A percentile compares a stretch with the other conserved stretches of the same genome.
Conservation (phyloP, 108 stramenopile species). For the Bacterosira constricta region DNA sequence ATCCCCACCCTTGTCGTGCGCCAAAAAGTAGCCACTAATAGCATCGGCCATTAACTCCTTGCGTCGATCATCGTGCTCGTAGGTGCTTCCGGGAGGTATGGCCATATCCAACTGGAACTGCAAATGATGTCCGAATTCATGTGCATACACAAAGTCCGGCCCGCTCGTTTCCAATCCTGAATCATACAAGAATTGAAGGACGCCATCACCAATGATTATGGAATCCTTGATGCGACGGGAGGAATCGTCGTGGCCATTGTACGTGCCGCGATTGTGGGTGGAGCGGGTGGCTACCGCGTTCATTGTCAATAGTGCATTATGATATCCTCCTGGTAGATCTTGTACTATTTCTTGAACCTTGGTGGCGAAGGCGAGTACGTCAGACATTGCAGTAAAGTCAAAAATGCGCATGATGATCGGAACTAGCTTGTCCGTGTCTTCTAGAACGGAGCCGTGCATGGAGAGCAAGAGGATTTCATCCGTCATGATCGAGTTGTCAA, state of each 20-base stretch:
- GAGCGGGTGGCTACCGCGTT: constrained; percentile 30
- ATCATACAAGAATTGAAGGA: constrained; percentile 27
- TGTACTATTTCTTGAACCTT: constrained; percentile 13
- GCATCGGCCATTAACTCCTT: constrained; percentile 51
- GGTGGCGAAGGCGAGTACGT: background rate
- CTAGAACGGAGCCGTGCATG: constrained; percentile 24
- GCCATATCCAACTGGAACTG: constrained; percentile 28
- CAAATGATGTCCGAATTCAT: constrained; percentile 43
- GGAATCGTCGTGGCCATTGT: constrained; percentile 8
- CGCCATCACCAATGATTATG: constrained; percentile 41
- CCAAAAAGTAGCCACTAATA: constrained; percentile 33
- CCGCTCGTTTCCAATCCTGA: constrained; percentile 1
- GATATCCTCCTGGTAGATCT: constrained; percentile 15
- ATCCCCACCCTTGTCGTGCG: constrained; percentile 24
- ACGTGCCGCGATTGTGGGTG: too few relatives aligned
- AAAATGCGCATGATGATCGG: constrained; percentile 27
- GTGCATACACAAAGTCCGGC: constrained; percentile 31
- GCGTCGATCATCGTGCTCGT: constrained; percentile 15
- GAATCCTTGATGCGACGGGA: background rate
- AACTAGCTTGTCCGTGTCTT: constrained; percentile 23
- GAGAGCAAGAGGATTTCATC: constrained; percentile 12
- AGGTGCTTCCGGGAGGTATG: background rate
- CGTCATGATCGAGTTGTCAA: constrained; percentile 5
- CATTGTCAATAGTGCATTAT: constrained; percentile 37
- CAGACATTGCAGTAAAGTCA: constrained; percentile 11